These are phyloP conservation scores for Cladophialophora immunda DNA, from an alignment of 2,329 filamentous ascomycete species.

Conservation along the genomic window DNA sequence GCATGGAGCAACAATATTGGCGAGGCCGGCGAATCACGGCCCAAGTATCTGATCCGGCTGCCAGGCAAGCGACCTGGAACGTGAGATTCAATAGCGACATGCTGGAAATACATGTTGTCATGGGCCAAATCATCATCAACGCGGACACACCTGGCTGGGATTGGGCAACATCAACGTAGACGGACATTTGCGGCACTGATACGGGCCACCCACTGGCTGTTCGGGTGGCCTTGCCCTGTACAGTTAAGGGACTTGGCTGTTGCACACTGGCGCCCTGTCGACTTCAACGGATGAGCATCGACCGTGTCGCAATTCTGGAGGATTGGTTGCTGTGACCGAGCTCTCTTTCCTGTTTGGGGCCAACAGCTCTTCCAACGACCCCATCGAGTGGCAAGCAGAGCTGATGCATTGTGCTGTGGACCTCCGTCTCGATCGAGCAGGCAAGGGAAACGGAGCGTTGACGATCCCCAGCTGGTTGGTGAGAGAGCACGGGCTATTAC, in stretches of 20 bases:
- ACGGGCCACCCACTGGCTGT: constrained; percentile 8
- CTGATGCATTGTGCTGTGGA: background rate
- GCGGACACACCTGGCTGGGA: background rate
- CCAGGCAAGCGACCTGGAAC: constrained; percentile 19
- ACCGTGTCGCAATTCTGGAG: background rate
- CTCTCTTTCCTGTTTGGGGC: constrained; percentile 33
- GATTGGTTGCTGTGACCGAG: background rate
- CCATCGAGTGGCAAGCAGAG: background rate
- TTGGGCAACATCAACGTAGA: constrained; percentile 2
- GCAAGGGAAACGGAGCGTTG: background rate
- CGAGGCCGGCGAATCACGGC: constrained; percentile 34
- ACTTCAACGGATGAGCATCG: background rate
- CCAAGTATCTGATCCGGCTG: constrained; percentile 36
- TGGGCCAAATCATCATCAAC: constrained; percentile 2
- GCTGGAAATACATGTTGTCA: background rate
- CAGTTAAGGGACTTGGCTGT: constrained; percentile 11
- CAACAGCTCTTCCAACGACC: background rate
- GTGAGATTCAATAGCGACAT: too few species aligned
- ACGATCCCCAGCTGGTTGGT: background rate
- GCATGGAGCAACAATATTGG: constrained; percentile 64
- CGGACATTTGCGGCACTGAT: constrained; percentile 19
- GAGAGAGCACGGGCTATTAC: background rate
- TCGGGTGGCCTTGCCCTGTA: constrained; percentile 13
- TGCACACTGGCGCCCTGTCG: background rate
- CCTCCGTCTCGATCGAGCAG: constrained; percentile 3